Evolutionary conservation across 2,329 filamentous ascomycete species (phyloP).

Genomic region (Pyrenochaeta sp.): DNA sequence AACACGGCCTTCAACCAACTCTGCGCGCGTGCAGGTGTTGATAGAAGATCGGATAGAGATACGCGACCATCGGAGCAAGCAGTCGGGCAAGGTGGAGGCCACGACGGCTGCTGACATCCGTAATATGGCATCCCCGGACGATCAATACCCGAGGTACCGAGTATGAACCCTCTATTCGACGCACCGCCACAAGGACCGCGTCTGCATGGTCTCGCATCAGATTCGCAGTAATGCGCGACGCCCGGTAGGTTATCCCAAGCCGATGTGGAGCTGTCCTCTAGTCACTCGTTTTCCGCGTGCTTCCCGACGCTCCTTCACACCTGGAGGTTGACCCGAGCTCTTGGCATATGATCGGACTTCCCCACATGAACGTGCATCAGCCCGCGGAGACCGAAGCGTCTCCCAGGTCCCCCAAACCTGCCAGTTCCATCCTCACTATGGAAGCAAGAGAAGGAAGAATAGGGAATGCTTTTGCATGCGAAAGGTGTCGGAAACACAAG

Average conservation of each 20-base stretch:
- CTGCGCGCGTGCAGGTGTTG: slow-evolving; percentile 10
- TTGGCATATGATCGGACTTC: slow-evolving; percentile 48
- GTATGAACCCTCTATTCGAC: slow-evolving; percentile 30
- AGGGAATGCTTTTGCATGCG: slow-evolving; percentile 48
- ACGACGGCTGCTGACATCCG: slow-evolving; percentile 34
- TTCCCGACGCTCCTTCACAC: slow-evolving; percentile 19
- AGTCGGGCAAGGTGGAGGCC: slow-evolving; percentile 15
- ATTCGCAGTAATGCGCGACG: slow-evolving; percentile 14
- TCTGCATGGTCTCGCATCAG: slow-evolving; percentile 14
- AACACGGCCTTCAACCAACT: slow-evolving; percentile 9
- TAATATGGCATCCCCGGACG: slow-evolving; percentile 26
- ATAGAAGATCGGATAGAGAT: slow-evolving; percentile 17
- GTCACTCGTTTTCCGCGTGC: no score
- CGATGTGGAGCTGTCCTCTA: no score
- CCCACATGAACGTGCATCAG: slow-evolving; percentile 37
- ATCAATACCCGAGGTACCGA: slow-evolving; percentile 39
- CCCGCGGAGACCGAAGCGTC: slow-evolving; percentile 34
- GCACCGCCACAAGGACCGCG: slow-evolving; percentile 23
- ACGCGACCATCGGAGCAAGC: slow-evolving; percentile 20
- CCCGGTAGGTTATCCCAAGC: slow-evolving; percentile 12
- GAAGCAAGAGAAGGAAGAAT: slow-evolving; percentile 45
- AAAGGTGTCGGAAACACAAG: slow-evolving; percentile 47
- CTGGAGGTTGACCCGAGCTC: slow-evolving; percentile 27
- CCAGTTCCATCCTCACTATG: slow-evolving; percentile 39
- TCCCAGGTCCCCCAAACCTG: slow-evolving; percentile 33